Base-by-base conservation (phyloP, 208 protist genomes). In the Crithidia bombi region DNA sequence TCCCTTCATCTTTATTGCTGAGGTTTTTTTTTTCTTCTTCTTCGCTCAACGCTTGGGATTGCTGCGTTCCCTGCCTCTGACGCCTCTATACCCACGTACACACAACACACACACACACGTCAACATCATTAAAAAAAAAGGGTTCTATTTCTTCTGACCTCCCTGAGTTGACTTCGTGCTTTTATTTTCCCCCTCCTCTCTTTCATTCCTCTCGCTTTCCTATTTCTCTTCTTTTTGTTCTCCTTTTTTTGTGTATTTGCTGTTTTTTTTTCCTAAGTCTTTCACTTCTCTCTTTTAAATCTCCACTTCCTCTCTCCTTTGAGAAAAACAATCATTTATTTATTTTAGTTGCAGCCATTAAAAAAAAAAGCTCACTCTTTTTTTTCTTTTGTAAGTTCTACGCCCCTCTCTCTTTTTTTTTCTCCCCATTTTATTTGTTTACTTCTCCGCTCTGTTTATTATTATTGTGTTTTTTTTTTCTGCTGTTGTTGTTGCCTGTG, bases 171-270 rank as follows among this genome's bases (percentile, higher is more conserved):
- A n/a, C n/a, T n/a, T n/a, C n/a, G n/a, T n/a, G n/a, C n/a, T n/a
- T n/a, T n/a, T n/a, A n/a, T n/a, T n/a, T n/a, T n/a, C n/a, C n/a
- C n/a, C n/a, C n/a, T n/a, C n/a, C n/a, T n/a, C n/a, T n/a, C n/a
- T n/a, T n/a, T n/a, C n/a, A 50, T 21, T 50, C 23, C 15, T 50
- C 46, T 25, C 25, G 23, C 32, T 58, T 43, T 55, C 14, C 32
- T 26, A 12, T 49, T 4, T 67, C 51, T 38, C 5, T 59, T 54
- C 62, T 50, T 28, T 57, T 71, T 52, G 19, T 54, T 50, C 36
- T 52, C 28, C 58, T 15, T 69, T 36, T 51, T 41, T 62, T 3
- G 43, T 54, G 35, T 57, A 10, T 36, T 51, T 41, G 19, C 39
- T 57, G 14, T 57, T 36, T 54, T 21, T 69, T 59, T 39, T 26